A percentile compares a stretch with the other conserved stretches of the same genome.
These are phyloP conservation scores for Heterobasidion irregulare DNA, from an alignment of 1,284 basidiomycete genomes.

Conservation along the genomic window DNA sequence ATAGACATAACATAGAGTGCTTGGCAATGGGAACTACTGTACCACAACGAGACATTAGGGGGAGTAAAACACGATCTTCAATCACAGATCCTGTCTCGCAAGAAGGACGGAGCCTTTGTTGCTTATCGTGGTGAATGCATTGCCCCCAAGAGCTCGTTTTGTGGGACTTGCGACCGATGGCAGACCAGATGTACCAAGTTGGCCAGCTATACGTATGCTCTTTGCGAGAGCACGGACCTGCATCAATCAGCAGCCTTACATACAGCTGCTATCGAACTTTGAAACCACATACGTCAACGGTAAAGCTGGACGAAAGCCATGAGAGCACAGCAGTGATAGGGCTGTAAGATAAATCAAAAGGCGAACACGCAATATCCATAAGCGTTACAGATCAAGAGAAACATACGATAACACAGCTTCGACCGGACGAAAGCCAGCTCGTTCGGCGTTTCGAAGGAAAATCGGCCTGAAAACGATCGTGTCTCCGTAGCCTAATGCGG, in stretches of 20 bases:
- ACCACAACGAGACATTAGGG: too few relatives aligned
- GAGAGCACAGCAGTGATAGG: conserved; percentile 29
- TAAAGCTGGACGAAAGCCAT: conserved; percentile 26
- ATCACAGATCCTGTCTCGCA: conserved; percentile 12
- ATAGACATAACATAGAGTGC: too few relatives aligned
- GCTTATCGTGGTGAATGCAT: conserved; percentile 33
- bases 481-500: conserved; percentile 56
- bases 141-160: conserved; percentile 22
- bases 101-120: conserved; percentile 37
- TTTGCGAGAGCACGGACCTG: conserved; percentile 37
- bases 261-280: neutral
- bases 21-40: too few relatives aligned
- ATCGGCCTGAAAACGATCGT: conserved; percentile 63
- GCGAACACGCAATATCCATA: neutral
- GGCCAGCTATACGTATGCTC: conserved; percentile 32
- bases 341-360: neutral
- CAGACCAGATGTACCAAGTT: conserved; percentile 32
- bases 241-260: neutral
- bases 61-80: too few relatives aligned
- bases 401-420: conserved; percentile 35
- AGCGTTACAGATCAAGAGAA: neutral
- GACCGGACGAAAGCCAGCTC: conserved; percentile 17
- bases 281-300: conserved; percentile 35
- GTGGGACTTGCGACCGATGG: conserved; percentile 28
- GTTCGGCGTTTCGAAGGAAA: conserved; percentile 33